Conservation (phyloP, 768 basidiomycete species). For the Pleurotus salmoneostramineus region DNA sequence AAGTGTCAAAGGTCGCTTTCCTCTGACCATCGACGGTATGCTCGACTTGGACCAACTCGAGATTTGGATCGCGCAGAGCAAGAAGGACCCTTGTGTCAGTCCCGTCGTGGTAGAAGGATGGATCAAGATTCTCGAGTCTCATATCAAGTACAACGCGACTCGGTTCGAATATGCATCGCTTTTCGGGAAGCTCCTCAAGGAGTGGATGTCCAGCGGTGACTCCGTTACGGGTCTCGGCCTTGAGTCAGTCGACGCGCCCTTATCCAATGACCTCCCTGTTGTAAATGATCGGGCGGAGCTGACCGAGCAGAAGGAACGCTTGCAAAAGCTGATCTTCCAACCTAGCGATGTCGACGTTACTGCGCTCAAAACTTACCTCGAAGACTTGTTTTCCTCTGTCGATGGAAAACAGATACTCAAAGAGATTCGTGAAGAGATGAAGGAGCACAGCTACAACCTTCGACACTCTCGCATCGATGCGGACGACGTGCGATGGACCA, state of each 20-base stretch:
- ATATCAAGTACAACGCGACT: constrained; percentile 31
- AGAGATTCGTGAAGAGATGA: constrained; percentile 24
- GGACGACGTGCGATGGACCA: constrained; percentile 22
- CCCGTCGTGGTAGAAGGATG: constrained; percentile 29
- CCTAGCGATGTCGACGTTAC: constrained; percentile 26
- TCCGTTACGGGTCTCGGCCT: constrained; percentile 22
- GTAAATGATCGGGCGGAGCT: constrained; percentile 33
- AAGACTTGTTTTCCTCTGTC: constrained; percentile 29
- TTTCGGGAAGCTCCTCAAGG: constrained; percentile 38
- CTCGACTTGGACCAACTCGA: constrained; percentile 23
- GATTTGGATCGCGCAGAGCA: constrained; percentile 35
- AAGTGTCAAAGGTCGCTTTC: constrained; percentile 9
- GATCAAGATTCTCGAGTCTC: constrained; percentile 32
- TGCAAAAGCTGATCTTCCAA: constrained; percentile 37
- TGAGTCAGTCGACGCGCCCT: constrained; percentile 7
- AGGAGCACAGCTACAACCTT: constrained; percentile 22
- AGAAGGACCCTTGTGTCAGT: constrained; percentile 35
- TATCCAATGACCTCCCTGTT: constrained; percentile 19
- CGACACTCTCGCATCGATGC: constrained; percentile 19
- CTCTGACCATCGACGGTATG: constrained; percentile 16
- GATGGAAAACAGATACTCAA: constrained; percentile 25
- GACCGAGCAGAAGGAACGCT: constrained; percentile 35
- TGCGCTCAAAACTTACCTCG: constrained; percentile 29
- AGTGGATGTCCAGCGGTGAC: constrained; percentile 41
- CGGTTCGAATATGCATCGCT: constrained; percentile 37